A percentile compares a stretch with the other conserved stretches of the same genome.
phyloP scores from a whole-genome alignment of 208 protist genomes.

The Phytomonas francai region DNA sequence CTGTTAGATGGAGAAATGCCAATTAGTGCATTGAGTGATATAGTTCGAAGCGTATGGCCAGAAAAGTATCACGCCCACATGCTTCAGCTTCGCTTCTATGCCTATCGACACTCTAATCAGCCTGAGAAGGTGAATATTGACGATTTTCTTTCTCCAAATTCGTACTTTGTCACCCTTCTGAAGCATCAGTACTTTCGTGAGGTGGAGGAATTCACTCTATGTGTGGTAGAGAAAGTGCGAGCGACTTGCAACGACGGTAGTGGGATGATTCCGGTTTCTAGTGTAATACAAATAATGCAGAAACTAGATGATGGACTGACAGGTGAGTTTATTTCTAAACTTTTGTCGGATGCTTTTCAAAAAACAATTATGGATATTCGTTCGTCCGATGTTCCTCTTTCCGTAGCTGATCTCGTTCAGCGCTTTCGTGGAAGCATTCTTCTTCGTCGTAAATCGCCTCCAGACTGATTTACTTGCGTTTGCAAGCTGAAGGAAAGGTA shows the following conservation, averaged over 20 bases:
- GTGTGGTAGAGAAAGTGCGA: slow-evolving; percentile 59
- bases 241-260: slow-evolving; percentile 25
- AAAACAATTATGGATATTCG: slow-evolving; percentile 55
- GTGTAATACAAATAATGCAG: slow-evolving; percentile 31
- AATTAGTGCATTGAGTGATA: slow-evolving; percentile 25
- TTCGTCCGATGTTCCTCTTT: slow-evolving; percentile 35
- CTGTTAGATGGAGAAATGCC: slow-evolving; percentile 17
- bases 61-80: slow-evolving; percentile 64
- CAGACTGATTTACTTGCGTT: neutral
- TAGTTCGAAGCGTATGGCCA: slow-evolving; percentile 47
- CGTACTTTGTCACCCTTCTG: slow-evolving; percentile 60
- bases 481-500: neutral
- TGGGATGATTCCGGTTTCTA: slow-evolving; percentile 33
- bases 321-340: slow-evolving; percentile 31
- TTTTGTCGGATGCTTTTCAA: slow-evolving; percentile 51
- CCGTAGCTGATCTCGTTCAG: slow-evolving; percentile 36
- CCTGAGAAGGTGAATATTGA: slow-evolving; percentile 2
- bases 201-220: slow-evolving; percentile 71
- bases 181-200: slow-evolving; percentile 60
- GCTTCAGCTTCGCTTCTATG: slow-evolving; percentile 63
- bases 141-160: slow-evolving; percentile 18
- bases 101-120: slow-evolving; percentile 19
- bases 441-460: slow-evolving; percentile 21
- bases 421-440: slow-evolving; percentile 62
- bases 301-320: slow-evolving; percentile 33